phyloP scores from a whole-genome alignment of 768 basidiomycete species.

The Pleurotus salmoneostramineus region DNA sequence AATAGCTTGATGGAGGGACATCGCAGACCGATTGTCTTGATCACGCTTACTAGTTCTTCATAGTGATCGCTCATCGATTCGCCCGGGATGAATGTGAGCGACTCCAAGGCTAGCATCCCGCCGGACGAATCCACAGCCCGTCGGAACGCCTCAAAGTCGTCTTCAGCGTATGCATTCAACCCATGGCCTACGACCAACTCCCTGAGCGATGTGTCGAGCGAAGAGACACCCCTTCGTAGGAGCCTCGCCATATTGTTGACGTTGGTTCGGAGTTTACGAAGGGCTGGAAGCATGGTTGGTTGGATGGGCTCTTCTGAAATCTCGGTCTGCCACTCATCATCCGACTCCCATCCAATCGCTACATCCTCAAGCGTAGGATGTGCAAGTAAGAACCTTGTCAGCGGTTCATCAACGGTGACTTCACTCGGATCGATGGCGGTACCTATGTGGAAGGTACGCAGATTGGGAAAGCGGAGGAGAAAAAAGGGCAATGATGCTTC shows the following conservation, averaged over 20 bases:
- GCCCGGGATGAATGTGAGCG: not conserved
- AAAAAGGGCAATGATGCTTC: not conserved
- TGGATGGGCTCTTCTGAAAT: not conserved
- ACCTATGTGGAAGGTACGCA: not conserved
- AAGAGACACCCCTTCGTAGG: not conserved
- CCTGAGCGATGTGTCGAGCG: not conserved
- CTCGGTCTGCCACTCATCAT: not conserved
- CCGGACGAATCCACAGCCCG: not conserved
- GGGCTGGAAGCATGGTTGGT: not conserved
- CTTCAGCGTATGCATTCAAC: not conserved
- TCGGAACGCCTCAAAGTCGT: not conserved
- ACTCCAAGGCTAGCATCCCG: not conserved
- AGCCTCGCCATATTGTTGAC: not conserved
- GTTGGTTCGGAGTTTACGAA: not conserved
- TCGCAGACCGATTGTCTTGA: not conserved
- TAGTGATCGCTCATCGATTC: not conserved
- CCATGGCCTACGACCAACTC: not conserved
- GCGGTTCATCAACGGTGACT: slow-evolving; percentile 1
- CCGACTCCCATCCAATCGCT: not conserved
- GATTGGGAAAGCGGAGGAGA: not conserved
- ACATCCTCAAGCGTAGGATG: not conserved
- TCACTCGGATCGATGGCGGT: slow-evolving; percentile 1
- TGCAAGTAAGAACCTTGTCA: not conserved
- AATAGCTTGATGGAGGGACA: slow-evolving; percentile 1
- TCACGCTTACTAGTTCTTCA: not conserved